phyloP scores from a whole-genome alignment of 2,329 filamentous ascomycete genomes.

The Apiospora aurea region DNA sequence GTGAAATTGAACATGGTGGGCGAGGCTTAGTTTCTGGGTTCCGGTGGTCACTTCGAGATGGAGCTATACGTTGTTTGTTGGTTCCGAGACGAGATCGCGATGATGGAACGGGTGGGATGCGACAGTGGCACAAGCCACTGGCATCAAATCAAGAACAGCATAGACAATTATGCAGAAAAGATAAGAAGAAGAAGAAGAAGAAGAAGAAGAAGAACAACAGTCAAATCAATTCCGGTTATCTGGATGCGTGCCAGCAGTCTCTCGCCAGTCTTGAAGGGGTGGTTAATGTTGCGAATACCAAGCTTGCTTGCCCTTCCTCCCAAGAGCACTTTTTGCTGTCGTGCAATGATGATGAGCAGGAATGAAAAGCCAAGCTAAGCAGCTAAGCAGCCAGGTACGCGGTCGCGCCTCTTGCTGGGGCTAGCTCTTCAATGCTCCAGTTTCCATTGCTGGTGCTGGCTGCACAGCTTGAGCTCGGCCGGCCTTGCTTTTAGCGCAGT shows the following conservation, averaged over 20 bases:
- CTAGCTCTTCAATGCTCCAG: neutral
- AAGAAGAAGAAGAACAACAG: neutral
- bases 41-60: neutral
- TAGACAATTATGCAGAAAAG: neutral
- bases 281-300: neutral
- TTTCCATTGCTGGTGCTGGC: too few species aligned
- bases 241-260: neutral
- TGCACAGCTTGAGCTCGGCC: conserved; percentile 4
- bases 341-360: conserved; percentile 1
- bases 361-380: neutral
- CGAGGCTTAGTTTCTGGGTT: conserved; percentile 35
- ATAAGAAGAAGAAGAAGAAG: too few species aligned
- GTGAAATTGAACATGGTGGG: conserved; percentile 91
- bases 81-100: neutral
- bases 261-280: neutral
- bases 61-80: neutral
- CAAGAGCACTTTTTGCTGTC: conserved; percentile 11
- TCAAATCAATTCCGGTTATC: conserved; percentile 2
- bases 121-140: conserved; percentile 28
- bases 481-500: conserved; percentile 4
- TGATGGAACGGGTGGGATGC: conserved; percentile 7
- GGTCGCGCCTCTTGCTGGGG: conserved; percentile 3
- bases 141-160: conserved; percentile 25
- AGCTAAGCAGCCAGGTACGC: neutral
- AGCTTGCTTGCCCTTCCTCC: neutral